Evolutionary conservation across 176 grass and related monocot genomes (phyloP), one percentile per base, ranked within the genome.

Genomic region (Areca catechu): DNA sequence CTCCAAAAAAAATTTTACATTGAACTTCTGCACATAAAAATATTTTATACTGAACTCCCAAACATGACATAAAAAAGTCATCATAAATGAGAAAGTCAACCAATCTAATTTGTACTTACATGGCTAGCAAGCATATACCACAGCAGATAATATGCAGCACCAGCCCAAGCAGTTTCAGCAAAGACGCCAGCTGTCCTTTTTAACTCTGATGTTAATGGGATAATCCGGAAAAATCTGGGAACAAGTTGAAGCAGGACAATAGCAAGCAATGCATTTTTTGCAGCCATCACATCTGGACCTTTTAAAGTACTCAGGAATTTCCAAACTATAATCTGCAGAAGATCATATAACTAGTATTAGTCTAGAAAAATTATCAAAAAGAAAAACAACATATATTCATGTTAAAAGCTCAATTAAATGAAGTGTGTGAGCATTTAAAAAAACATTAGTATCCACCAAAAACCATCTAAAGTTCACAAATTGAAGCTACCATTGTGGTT

Each of bases 41-140:
- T 43, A 43, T 43, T 43, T 10, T 43, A 43, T 43, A 43, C 9
- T 43, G 34, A 43, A 43, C 34, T 43, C 10, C 34, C 34, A 43
- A 14, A 12, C 9, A 14, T 29, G 27, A 29, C 27, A 57, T 63
- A 56, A 3, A 28, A 57, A 25, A 63, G 15, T 51, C 52, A 54
- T 28, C 21, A 52, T 17, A 16, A 62, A 34, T 4, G 21, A 49
- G 15, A 19, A 78, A 29, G 2, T 71, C 28, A 19, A n/a, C 28
- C 18, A 23, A 56, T 43, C 34, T 2, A 74, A 19, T 15, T 22
- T 6, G 19, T 57, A 75, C 88, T 56, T 78, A 93, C 89, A 72
- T 96, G 91, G 74, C 83, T 81, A 10, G 91, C 83, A 15, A 96
- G 80, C 57, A 90, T 80, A 74, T 96, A 96, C 71, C 78, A 85